Percentiles rank a stretch among this genome's conserved stretches.
Conservation (phyloP, 208 protist genomes). For the Zelonia costaricensis region DNA sequence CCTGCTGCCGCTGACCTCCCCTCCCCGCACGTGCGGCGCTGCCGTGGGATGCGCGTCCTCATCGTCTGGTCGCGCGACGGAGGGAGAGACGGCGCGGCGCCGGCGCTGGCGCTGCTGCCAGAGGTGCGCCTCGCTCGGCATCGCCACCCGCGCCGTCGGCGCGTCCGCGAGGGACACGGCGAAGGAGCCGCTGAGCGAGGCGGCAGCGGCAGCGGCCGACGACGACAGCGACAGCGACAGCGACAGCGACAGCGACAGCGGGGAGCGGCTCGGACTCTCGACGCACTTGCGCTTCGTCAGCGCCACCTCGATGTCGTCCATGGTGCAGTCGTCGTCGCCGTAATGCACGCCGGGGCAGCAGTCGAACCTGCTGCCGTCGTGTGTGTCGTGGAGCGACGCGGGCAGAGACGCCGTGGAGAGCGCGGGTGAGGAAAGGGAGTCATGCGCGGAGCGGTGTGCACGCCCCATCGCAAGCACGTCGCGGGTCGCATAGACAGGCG, state of each 20-base stretch:
- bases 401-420: not conserved
- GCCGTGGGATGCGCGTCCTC: not conserved
- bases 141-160: conserved; percentile 9
- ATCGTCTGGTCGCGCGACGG: conserved; percentile 30
- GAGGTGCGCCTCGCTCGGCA: conserved; percentile 16
- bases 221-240: conserved; percentile 13
- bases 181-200: conserved; percentile 7
- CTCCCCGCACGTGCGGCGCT: no score
- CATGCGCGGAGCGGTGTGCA: no score
- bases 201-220: conserved; percentile 1
- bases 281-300: conserved; percentile 20
- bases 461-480: no score
- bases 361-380: not conserved
- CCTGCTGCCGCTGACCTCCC: no score
- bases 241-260: conserved; percentile 4
- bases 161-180: conserved; percentile 20
- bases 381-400: not conserved
- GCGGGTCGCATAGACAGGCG: no score
- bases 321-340: conserved; percentile 10
- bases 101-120: conserved; percentile 27
- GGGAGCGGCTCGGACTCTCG: conserved; percentile 20
- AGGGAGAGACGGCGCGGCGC: conserved; percentile 29
- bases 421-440: not conserved
- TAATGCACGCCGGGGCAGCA: not conserved
- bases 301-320: conserved; percentile 30